These are phyloP conservation scores for Hymenoscyphus infarciens DNA, from an alignment of 2,329 filamentous ascomycete genomes.

Conservation along the genomic window DNA sequence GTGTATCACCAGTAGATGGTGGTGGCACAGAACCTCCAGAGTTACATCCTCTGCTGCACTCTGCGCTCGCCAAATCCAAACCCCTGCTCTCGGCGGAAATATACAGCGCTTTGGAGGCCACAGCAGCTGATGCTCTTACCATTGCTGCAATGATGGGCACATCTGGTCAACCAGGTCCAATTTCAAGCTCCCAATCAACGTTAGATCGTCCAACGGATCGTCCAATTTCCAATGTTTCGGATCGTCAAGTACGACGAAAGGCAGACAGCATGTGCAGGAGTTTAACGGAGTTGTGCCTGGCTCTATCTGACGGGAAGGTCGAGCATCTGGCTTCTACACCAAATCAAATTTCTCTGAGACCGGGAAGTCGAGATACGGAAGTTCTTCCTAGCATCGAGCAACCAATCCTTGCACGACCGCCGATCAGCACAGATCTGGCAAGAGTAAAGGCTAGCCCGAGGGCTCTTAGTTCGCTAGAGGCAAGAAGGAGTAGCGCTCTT, in stretches of 20 bases:
- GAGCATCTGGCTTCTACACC: slow-evolving; percentile 20
- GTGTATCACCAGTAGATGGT: slow-evolving; percentile 43
- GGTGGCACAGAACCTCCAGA: slow-evolving; percentile 47
- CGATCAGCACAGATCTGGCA: slow-evolving; percentile 22
- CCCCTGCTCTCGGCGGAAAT: slow-evolving; percentile 65
- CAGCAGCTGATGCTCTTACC: slow-evolving; percentile 75
- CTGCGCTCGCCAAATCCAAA: slow-evolving; percentile 77
- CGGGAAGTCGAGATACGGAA: slow-evolving; percentile 23
- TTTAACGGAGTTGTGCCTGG: slow-evolving; percentile 86
- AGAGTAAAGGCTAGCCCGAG: slow-evolving; percentile 33
- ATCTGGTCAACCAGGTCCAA: slow-evolving; percentile 63
- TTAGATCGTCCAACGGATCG: slow-evolving; percentile 35
- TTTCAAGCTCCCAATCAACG: slow-evolving; percentile 54
- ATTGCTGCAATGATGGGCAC: slow-evolving; percentile 75
- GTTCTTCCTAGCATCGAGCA: slow-evolving; percentile 23
- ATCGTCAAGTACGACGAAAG: slow-evolving; percentile 84
- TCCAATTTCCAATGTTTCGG: slow-evolving; percentile 50
- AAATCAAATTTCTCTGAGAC: slow-evolving; percentile 16
- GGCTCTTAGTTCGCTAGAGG: slow-evolving; percentile 34
- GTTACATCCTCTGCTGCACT: slow-evolving; percentile 72
- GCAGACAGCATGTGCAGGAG: slow-evolving; percentile 90
- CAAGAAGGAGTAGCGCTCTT: slow-evolving; percentile 35
- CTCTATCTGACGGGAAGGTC: slow-evolving; percentile 61
- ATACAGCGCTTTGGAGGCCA: slow-evolving; percentile 74
- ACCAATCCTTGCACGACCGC: slow-evolving; percentile 20